These are phyloP conservation scores for Pterula multifida DNA, from an alignment of 1,284 basidiomycete species.

Conservation along the genomic window DNA sequence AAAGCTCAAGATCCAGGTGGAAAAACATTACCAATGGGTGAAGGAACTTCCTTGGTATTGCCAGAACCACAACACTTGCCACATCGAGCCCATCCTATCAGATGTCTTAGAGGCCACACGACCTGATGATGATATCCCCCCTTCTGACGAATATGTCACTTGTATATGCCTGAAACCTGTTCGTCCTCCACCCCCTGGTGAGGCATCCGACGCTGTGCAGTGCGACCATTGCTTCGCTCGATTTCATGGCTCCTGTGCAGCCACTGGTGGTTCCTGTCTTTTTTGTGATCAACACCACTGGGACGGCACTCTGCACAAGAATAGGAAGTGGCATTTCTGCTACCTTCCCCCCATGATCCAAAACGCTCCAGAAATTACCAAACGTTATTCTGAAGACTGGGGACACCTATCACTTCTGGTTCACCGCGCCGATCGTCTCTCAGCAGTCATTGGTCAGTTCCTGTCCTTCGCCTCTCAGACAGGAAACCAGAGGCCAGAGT, in stretches of 20 bases:
- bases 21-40: slow-evolving; percentile 55
- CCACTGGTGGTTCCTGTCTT: slow-evolving; percentile 76
- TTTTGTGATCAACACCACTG: slow-evolving; percentile 83
- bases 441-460: slow-evolving; percentile 64
- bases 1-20: slow-evolving; percentile 53
- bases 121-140: slow-evolving; percentile 64
- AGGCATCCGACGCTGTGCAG: slow-evolving; percentile 68
- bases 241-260: slow-evolving; percentile 72
- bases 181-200: slow-evolving; percentile 59
- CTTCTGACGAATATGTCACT: slow-evolving; percentile 67
- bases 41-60: slow-evolving; percentile 69
- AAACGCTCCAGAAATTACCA: slow-evolving; percentile 61
- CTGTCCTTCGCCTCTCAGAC: slow-evolving; percentile 55
- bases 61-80: slow-evolving; percentile 44
- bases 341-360: slow-evolving; percentile 57
- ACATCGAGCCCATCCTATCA: slow-evolving; percentile 48
- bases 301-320: slow-evolving; percentile 71
- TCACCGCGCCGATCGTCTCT: slow-evolving; percentile 61
- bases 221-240: slow-evolving; percentile 77
- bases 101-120: slow-evolving; percentile 63
- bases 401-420: slow-evolving; percentile 67
- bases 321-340: slow-evolving; percentile 70
- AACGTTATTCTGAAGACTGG: slow-evolving; percentile 65
- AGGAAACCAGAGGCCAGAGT: slow-evolving; percentile 55
- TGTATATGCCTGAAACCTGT: slow-evolving; percentile 70